Evolutionary conservation across 768 basidiomycete genomes (phyloP), one percentile per base, ranked within the genome.

Genomic region (Hygrocybe coccinea): DNA sequence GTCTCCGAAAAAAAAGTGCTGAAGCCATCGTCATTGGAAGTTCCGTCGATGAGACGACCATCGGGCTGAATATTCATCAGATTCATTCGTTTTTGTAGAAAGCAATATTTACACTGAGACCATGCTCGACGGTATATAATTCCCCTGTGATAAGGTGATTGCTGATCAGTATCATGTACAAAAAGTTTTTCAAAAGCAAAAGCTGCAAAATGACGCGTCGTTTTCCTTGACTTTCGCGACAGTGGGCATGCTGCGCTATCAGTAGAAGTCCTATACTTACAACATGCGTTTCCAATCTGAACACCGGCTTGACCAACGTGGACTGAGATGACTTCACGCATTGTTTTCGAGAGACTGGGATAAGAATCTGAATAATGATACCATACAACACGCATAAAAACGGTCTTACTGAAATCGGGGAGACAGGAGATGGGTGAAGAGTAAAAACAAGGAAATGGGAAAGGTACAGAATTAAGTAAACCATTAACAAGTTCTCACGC

Each of bases 1-100:
- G 95, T 98, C 80, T 99, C 97, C 36, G 93, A 95, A 80, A 99
- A 99, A 82, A 99, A 99, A 60, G 97, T 99, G 72, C 87, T 91
- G 83, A 99, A 98, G 66, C 97, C 97, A 74, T 84, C 87, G 64
- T 93, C 89, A 63, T 82, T 83, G 56, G 78, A 75, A 51, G 91
- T 86, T 56, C 81, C 82, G 64, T 91, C 89, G 56, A 82, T 74
- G 60, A 97, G 79, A 67, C 95, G 92, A 69, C 95, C 95, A 71
- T 97, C 95, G 61, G 95, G 91, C 95, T 97, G 64, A 15, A 62
- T 35, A 25, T 58, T 60, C 57, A 71, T 61, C 62, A 57, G 54
- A 56, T 7, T 60, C 44, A 54, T 50, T 36, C 53, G 43, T 22
- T 46, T 6, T 6, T 12, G 52, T 44, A 53, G 14, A 50, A 34